Conservation (phyloP, 2,329 filamentous ascomycete genomes). For the Claviceps humidiphila region DNA sequence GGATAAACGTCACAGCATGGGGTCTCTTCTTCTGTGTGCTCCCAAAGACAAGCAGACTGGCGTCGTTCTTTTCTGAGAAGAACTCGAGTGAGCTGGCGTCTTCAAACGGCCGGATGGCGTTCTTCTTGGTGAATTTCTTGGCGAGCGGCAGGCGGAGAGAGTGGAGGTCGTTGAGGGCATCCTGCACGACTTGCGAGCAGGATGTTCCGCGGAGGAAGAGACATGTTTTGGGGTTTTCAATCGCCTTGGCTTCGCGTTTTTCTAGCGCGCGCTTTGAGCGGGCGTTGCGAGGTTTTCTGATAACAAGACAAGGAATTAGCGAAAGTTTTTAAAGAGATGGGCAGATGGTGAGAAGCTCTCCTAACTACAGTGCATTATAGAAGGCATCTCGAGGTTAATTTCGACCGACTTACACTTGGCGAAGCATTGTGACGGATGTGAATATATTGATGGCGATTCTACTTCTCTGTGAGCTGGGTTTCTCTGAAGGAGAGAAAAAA, state of each 20-base stretch:
- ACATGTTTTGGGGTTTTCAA: conserved; percentile 82
- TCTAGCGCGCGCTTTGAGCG: conserved; percentile 92
- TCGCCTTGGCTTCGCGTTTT: conserved; percentile 75
- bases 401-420: conserved; percentile 29
- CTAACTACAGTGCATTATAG: too few relatives aligned
- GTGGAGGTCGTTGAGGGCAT: conserved; percentile 74
- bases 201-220: conserved; percentile 81
- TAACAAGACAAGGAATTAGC: not conserved
- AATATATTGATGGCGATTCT: not conserved
- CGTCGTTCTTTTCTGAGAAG: conserved; percentile 93
- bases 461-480: not conserved
- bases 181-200: conserved; percentile 70
- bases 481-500: conserved; percentile 11
- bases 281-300: conserved; percentile 52
- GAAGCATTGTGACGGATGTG: conserved; percentile 27
- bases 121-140: conserved; percentile 95
- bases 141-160: conserved; percentile 72
- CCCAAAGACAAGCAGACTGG: conserved; percentile 71
- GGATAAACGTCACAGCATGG: conserved; percentile 69
- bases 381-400: too few relatives aligned
- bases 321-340: not conserved
- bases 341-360: not conserved
- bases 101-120: conserved; percentile 88
- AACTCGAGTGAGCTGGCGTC: conserved; percentile 81
- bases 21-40: conserved; percentile 90